Conservation (phyloP, 306 rosid species). For the Ormosia emarginata region DNA sequence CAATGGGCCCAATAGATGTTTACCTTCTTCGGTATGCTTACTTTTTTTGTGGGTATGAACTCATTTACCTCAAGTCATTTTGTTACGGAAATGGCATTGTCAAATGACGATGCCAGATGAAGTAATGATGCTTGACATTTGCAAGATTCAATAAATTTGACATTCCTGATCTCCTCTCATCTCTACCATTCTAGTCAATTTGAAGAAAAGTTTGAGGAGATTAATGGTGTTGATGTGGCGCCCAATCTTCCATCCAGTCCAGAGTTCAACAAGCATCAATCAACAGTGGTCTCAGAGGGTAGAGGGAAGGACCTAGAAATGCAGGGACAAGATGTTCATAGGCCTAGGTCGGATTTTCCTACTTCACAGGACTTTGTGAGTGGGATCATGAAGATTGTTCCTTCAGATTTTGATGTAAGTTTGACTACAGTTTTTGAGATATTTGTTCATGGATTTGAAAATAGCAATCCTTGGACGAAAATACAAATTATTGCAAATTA, state of each 20-base stretch:
- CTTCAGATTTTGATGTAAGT: slow-evolving; percentile 93
- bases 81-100: slow-evolving; percentile 15
- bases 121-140: slow-evolving; percentile 12
- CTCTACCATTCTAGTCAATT: slow-evolving; percentile 61
- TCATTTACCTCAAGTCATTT: slow-evolving; percentile 4
- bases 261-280: slow-evolving; percentile 42
- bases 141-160: slow-evolving; percentile 13
- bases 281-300: slow-evolving; percentile 40
- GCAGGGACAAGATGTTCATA: slow-evolving; percentile 53
- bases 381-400: slow-evolving; percentile 98
- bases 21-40: slow-evolving; percentile 86
- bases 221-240: slow-evolving; percentile 62
- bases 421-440: neutral
- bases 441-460: slow-evolving; percentile 19
- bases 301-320: slow-evolving; percentile 47
- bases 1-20: slow-evolving; percentile 97
- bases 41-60: neutral
- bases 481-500: neutral
- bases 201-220: slow-evolving; percentile 95
- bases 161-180: slow-evolving; percentile 11
- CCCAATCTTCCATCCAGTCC: slow-evolving; percentile 58
- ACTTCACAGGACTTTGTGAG: slow-evolving; percentile 67
- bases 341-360: slow-evolving; percentile 48
- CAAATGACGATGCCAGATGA: slow-evolving; percentile 18
- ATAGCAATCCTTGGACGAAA: neutral